A percentile compares a stretch with the other conserved stretches of the same genome.
Conservation (phyloP, 2,329 filamentous ascomycete species). For the Xylariaceae sp. region DNA sequence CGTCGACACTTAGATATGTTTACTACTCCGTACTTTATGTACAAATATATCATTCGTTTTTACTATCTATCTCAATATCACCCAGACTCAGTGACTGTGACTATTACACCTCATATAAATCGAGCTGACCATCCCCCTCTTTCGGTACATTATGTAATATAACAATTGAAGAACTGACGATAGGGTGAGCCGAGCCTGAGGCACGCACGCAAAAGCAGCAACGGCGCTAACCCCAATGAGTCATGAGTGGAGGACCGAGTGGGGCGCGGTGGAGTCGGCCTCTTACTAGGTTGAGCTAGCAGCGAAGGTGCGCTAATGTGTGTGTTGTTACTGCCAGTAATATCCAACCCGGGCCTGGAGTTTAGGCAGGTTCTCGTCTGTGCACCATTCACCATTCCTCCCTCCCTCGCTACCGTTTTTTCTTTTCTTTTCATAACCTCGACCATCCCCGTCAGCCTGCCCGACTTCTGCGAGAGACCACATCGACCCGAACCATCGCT, state of each 20-base stretch:
- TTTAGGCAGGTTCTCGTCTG: not conserved
- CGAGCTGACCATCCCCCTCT: not conserved
- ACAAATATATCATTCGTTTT: too few species aligned
- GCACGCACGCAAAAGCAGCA: not conserved
- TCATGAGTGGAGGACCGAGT: not conserved
- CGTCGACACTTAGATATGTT: too few species aligned
- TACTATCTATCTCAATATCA: not conserved
- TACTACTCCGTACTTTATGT: too few species aligned
- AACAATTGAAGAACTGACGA: not conserved
- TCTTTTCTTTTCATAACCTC: slow-evolving; percentile 16
- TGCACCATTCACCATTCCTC: not conserved
- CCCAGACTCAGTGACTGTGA: not conserved
- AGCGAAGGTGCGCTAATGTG: not conserved
- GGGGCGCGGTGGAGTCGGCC: not conserved
- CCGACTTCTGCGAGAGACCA: slow-evolving; percentile 17
- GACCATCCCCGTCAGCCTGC: slow-evolving; percentile 16
- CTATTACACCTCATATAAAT: not conserved
- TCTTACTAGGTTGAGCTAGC: not conserved
- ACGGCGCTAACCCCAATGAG: not conserved
- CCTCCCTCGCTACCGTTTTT: slow-evolving; percentile 12
- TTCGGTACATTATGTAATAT: not conserved
- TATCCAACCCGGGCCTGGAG: not conserved
- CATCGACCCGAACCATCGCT: slow-evolving; percentile 14
- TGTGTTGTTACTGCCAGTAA: not conserved
- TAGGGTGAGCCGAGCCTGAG: not conserved